Percentiles rank a stretch among this genome's conserved stretches.
These are phyloP conservation scores for Penicillium taxi DNA, from an alignment of 495 filamentous ascomycete species.

Conservation along the genomic window DNA sequence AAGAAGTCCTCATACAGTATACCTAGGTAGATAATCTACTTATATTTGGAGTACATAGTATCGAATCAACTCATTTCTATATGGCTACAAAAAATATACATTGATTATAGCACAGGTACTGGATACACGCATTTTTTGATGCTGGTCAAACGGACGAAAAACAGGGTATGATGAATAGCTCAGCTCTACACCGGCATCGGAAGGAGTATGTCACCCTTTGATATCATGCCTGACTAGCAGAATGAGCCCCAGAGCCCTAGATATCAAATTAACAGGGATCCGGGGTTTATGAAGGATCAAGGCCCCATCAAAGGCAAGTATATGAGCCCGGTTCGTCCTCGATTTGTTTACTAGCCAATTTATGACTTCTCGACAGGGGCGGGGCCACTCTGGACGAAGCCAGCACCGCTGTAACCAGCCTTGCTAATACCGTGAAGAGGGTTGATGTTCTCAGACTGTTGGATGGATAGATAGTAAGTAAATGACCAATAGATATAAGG, in stretches of 20 bases:
- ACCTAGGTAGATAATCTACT: too few species aligned
- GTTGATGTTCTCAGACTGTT: conserved; percentile 75
- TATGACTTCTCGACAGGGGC: conserved; percentile 37
- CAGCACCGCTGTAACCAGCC: conserved; percentile 71
- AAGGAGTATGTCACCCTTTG: conserved; percentile 6
- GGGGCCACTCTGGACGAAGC: conserved; percentile 68
- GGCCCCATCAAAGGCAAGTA: conserved; percentile 8
- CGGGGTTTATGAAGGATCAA: conserved; percentile 3
- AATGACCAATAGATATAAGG: background rate
- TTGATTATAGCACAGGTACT: conserved; percentile 46
- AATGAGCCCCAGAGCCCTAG: conserved; percentile 10
- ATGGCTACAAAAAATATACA: conserved; percentile 45
- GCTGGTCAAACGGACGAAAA: conserved; percentile 32
- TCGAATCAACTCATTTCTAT: conserved; percentile 26
- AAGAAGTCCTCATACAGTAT: too few species aligned
- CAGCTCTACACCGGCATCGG: conserved; percentile 6
- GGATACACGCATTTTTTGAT: conserved; percentile 40
- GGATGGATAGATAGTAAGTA: conserved; percentile 5
- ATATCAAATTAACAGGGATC: background rate
- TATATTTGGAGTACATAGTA: too few species aligned
- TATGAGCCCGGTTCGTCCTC: conserved; percentile 21
- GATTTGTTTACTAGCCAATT: conserved; percentile 14
- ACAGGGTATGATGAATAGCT: conserved; percentile 18
- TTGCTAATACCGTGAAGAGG: conserved; percentile 77
- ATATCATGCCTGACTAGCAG: conserved; percentile 12